Percentiles rank a stretch among this genome's conserved stretches.
phyloP scores from a whole-genome alignment of 345 rosid species.

The Salix arbutifolia region DNA sequence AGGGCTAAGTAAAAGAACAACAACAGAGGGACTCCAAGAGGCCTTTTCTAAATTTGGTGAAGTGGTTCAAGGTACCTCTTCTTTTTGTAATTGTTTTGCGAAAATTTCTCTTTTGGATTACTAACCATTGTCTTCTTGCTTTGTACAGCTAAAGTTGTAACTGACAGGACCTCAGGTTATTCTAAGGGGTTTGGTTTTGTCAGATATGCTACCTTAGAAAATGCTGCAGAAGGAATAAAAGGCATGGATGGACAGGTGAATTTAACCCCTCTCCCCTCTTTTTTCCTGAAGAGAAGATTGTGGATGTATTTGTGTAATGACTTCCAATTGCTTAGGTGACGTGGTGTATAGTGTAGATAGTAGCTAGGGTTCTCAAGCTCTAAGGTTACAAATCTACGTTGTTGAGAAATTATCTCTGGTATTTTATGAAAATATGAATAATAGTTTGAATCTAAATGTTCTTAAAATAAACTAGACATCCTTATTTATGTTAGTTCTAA shows the following conservation, averaged over 20 bases:
- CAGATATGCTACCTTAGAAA: constrained; percentile 63
- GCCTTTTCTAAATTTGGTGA: constrained; percentile 76
- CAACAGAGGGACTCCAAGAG: constrained; percentile 59
- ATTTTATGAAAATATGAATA: too few relatives aligned
- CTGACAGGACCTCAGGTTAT: constrained; percentile 72
- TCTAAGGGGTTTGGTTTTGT: constrained; percentile 97
- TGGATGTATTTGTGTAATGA: neutral
- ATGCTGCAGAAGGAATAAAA: constrained; percentile 75
- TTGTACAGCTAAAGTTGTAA: constrained; percentile 67
- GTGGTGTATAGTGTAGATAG: neutral
- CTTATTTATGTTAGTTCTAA: too few relatives aligned
- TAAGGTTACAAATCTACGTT: too few relatives aligned
- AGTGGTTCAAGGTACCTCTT: constrained; percentile 61
- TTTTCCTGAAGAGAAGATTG: neutral
- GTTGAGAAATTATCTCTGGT: too few relatives aligned
- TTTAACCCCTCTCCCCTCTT: neutral
- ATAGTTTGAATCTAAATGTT: too few relatives aligned
- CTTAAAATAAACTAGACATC: too few relatives aligned
- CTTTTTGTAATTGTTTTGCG: neutral
- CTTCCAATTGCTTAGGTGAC: neutral
- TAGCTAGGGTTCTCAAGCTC: too few relatives aligned
- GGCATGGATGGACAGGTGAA: constrained; percentile 94
- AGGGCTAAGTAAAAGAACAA: constrained; percentile 87
- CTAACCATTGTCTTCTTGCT: constrained; percentile 7
- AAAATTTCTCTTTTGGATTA: neutral